Base-by-base conservation (phyloP, 2,329 filamentous ascomycete genomes). In the Mariannaea elegans region DNA sequence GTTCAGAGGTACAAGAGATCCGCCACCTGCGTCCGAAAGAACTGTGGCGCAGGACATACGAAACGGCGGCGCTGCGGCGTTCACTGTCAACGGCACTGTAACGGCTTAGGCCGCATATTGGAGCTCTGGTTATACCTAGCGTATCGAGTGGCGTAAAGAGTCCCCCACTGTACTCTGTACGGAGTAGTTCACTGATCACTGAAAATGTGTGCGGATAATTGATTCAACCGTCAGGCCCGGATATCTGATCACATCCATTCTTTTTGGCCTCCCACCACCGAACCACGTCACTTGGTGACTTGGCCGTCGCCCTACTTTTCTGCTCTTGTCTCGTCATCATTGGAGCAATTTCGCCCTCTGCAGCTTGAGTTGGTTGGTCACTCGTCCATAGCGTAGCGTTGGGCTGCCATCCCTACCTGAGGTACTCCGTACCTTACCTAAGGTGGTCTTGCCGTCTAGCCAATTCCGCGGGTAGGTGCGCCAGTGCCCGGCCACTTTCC, bases 341-440 rank as follows among this genome's bases (percentile, higher is more conserved):
- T 51, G 51, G 50, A 60, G 64, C 68, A 56, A 64, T 61, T 50
- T 50, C 31, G 50, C 46, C 34, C 56, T 52, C 42, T 39, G 42
- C 23, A 47, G 24, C 50, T 54, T 50, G 56, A 54, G 50, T 48
- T 55, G 52, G 52, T 55, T 55, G 42, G 52, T 21, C 42, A 29
- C 34, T 29, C 6, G 31, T 34, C 34, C 23, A n/a, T 46, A 58
- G 48, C 49, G 56, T 50, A 44, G 50, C 56, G 56, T 59, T 59
- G 56, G 56, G 56, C 56, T 59, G 50, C 56, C 50, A 59, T 59
- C 44, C 42, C 53, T 9, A 27, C 5, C 24, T 9, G 24, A 27
- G 24, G 24, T 27, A 27, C 24, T 27, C 24, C 24, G 23, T 49
- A 47, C 24, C 29, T 42, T 44, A 32, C 48, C 38, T 38, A 38